Base-by-base conservation (phyloP, 768 basidiomycete genomes). In the Cantharellus anzutake region DNA sequence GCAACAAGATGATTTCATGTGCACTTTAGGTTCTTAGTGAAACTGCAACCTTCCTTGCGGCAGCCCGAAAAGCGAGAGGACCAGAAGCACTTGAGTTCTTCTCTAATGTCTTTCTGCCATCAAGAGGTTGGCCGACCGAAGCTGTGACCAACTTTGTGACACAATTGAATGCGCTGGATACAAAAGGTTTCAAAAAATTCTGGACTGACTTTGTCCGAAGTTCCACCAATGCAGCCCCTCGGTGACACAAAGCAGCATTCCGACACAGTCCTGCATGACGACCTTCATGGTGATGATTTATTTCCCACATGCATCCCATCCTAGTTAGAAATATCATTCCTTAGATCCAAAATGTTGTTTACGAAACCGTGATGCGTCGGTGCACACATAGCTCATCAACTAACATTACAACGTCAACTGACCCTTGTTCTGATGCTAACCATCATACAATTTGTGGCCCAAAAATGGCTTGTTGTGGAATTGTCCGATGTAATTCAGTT, bases 31-130 rank as follows among this genome's bases (percentile, higher is more conserved):
- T 93, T 58, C 73, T 97, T 29, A 80, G 86, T 64, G 96, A 99
- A 68, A 84, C 97, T 59, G 85, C 86, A 52, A 82, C 80, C 65
- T 77, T 98, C 53, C 73, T 97, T 44, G 88, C 96, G 67, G 74
- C 78, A 0, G 77, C 94, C 4, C 78, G 80, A 64, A 82, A 80
- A 67, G 82, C 80, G 7, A 75, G 96, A 63, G 87, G 87, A 0
- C 71, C 78, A 56, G 94, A 98, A 72, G 85, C 85, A 0, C 80
- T 84, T 68, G 78, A 83, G 58, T 94, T 84, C 70, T 80, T 99
- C 66, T 70, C 82, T 7, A 75, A 74, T 57, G 79, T 82, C 38
- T 90, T 89, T 71, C 78, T 99, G 20, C 93, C 96, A 1, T 81
- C 89, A 4, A 82, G 94, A 71, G 80, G 83, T 63, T 92, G 91